phyloP scores from a whole-genome alignment of 306 rosid genomes.

The Gillenia trifoliata region DNA sequence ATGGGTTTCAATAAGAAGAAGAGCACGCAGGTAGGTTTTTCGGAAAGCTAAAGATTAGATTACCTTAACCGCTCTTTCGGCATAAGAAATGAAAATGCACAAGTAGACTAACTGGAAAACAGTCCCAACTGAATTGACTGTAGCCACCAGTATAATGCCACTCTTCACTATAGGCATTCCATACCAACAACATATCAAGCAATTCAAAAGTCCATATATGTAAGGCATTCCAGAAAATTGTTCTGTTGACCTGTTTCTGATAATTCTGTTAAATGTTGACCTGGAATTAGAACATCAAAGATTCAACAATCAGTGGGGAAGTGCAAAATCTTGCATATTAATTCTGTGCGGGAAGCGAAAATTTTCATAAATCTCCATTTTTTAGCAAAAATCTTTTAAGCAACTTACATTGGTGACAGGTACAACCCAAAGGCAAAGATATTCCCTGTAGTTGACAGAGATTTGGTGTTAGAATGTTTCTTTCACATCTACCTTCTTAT shows the following conservation, averaged over 20 bases:
- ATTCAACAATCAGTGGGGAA: neutral
- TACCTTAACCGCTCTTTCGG: slow-evolving; percentile 28
- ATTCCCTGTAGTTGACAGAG: slow-evolving; percentile 30
- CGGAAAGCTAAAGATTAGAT: neutral
- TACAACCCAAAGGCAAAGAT: slow-evolving; percentile 37
- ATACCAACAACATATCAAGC: slow-evolving; percentile 42
- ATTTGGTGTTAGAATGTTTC: slow-evolving; percentile 1
- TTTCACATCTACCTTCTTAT: too few relatives aligned
- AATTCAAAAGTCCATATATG: slow-evolving; percentile 31
- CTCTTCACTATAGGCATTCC: slow-evolving; percentile 24
- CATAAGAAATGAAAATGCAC: slow-evolving; percentile 21
- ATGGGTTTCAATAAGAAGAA: neutral
- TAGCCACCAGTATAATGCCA: slow-evolving; percentile 30
- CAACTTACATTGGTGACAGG: slow-evolving; percentile 40
- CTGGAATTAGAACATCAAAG: slow-evolving; percentile 9
- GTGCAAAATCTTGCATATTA: neutral
- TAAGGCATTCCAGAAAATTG: slow-evolving; percentile 44
- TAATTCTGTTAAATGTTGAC: slow-evolving; percentile 38
- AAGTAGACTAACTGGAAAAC: slow-evolving; percentile 34
- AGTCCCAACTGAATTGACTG: slow-evolving; percentile 41
- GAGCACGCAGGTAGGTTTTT: neutral
- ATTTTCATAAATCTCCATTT: neutral
- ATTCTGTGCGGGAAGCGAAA: neutral
- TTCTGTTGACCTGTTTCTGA: slow-evolving; percentile 38
- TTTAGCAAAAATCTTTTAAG: neutral